Evolutionary conservation across 192 early-diverging fungal genomes (phyloP).

Genomic region (Chytriomyces sp.): DNA sequence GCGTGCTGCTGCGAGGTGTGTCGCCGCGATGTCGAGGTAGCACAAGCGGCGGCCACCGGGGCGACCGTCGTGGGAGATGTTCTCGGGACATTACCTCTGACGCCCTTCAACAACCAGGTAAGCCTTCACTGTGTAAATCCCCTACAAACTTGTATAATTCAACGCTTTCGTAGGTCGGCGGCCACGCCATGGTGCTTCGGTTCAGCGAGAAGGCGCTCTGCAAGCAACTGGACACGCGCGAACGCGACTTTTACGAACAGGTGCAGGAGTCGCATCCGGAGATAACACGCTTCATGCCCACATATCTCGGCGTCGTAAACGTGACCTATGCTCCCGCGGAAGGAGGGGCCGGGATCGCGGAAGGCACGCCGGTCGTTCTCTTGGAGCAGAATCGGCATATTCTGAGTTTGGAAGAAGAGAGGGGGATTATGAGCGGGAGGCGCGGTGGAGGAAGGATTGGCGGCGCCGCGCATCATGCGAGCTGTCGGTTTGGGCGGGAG

Average conservation of each 20-base stretch:
- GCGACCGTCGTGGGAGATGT: slow-evolving; percentile 12
- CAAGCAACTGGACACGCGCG: slow-evolving; percentile 85
- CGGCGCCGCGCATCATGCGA: background rate
- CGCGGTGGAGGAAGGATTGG: slow-evolving; percentile 1
- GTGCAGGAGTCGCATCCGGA: slow-evolving; percentile 75
- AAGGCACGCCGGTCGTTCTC: slow-evolving; percentile 74
- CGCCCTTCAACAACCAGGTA: slow-evolving; percentile 54
- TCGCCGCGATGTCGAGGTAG: background rate
- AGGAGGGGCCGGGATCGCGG: slow-evolving; percentile 21
- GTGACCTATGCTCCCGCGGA: slow-evolving; percentile 63
- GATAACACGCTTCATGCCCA: slow-evolving; percentile 85
- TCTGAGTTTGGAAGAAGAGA: slow-evolving; percentile 45
- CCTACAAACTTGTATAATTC: background rate
- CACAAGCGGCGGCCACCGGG: slow-evolving; percentile 8
- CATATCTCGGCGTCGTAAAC: slow-evolving; percentile 92
- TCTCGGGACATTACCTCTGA: slow-evolving; percentile 49
- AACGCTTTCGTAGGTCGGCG: slow-evolving; percentile 63
- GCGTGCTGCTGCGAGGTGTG: slow-evolving; percentile 22
- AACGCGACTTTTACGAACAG: slow-evolving; percentile 89
- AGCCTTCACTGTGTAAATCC: background rate
- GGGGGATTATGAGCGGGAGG: background rate
- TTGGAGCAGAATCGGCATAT: slow-evolving; percentile 91
- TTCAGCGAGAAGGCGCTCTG: slow-evolving; percentile 97
- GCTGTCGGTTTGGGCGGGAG: background rate
- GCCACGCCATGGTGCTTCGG: slow-evolving; percentile 92